Conservation (phyloP, 306 rosid species). For the Chamaecrista fasciculata region DNA sequence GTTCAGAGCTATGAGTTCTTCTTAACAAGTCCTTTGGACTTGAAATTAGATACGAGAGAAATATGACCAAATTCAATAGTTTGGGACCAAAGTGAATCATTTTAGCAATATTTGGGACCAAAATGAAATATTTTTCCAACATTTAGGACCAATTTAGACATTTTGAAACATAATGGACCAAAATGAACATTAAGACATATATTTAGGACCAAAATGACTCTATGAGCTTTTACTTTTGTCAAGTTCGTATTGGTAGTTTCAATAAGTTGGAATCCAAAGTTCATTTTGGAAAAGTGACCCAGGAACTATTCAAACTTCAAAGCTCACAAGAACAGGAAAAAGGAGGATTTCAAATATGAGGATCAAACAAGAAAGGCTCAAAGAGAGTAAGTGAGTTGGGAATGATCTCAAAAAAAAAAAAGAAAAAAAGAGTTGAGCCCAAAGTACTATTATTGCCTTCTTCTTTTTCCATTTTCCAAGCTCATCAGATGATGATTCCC, state of each 20-base stretch:
- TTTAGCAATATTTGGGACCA: no score
- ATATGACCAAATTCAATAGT: no score
- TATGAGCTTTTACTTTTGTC: neutral
- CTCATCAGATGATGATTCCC: conserved; percentile 38
- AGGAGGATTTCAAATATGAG: neutral
- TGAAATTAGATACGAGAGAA: no score
- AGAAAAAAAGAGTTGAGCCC: neutral
- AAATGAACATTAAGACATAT: no score
- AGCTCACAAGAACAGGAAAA: neutral
- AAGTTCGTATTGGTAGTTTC: neutral
- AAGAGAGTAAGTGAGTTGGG: neutral
- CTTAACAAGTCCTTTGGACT: no score
- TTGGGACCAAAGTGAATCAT: no score
- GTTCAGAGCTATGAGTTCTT: no score
- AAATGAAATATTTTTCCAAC: no score
- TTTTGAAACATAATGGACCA: no score
- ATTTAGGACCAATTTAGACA: no score
- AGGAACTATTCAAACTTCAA: neutral
- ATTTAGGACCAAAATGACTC: no score
- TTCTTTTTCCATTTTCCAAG: conserved; percentile 3
- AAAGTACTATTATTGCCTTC: conserved; percentile 3
- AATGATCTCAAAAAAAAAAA: neutral
- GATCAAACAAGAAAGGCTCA: conserved; percentile 9
- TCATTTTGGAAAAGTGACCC: neutral
- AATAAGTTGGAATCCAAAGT: neutral